Evolutionary conservation across 1,284 basidiomycete genomes (phyloP), one percentile per base, ranked within the genome.

Genomic region (Phaffia rhodozyma): DNA sequence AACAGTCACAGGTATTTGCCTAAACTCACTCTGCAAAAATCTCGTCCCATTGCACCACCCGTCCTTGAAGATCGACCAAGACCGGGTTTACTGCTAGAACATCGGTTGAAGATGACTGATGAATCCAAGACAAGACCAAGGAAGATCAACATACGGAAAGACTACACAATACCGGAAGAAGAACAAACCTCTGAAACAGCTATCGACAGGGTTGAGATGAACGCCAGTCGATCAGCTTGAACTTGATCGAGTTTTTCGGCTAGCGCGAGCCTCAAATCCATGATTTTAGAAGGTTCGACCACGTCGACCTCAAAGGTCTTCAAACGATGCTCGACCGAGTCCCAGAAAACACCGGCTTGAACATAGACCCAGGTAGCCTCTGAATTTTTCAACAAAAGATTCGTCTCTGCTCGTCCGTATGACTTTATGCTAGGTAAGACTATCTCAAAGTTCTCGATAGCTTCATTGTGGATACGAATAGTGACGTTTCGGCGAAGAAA

Each of bases 1-100:
- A 58, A 18, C 21, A 52, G 27, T 38, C 20, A 7, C 21, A 30
- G 1, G 50, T 16, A 52, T 11, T 20, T 21, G 56, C 56, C 38
- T 58, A 9, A 71, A 77, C 78, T 71, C 72, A 79, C 67, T 80
- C 71, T 51, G 73, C 86, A 71, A 92, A 90, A 71, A 91, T 87
- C 65, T 83, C 82, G 72, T 96, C 92, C 90, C 93, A 97, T 52
- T 88, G 88, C n/a, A 97, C 91, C 60, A 96, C 64, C 60, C 18
- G 21, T 53, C 91, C 74, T 87, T 89, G 93, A 52, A 93, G 81
- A 64, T 85, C 85, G 3, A 89, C 84, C 56, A 92, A 84, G 7
- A 94, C 89, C 65, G 85, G 83, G 69, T 94, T 97, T 65, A 97
- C 80, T 55, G 86, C 87, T 50, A 97, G 81, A 0, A 91, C 93